Evolutionary conservation across 441 rosid genomes (phyloP), one percentile per base, ranked within the genome.

Genomic region (Bocquillonia castaneifolia): DNA sequence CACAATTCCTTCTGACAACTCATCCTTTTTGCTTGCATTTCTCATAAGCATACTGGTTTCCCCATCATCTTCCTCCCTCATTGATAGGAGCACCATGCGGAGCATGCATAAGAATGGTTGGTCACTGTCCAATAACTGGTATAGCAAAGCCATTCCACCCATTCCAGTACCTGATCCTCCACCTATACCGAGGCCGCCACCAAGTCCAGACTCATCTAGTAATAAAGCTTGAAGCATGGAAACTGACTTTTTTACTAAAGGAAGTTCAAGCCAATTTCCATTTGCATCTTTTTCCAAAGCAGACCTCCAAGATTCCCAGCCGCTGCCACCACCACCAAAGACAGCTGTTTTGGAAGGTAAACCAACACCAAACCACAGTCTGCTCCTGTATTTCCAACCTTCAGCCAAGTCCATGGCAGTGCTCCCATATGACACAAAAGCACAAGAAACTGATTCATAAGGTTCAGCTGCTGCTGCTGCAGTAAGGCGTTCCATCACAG

Each of bases 151-250:
- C 99, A 96, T 93, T 73, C 98, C 99, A 81, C 99, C 99, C 99
- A 96, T 96, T 74, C 99, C 99, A 75, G 99, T 96, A 76, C 99
- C 99, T 44, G 99, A 96, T 79, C 98, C 99, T 71, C 97, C 97
- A 70, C 99, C 98, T 59, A 96, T 96, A 70, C 97, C 99, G 74
- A 96, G 97, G 74, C 99, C 99, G 68, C 99, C 98, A 74, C 99
- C 99, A 72, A 96, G 96, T 72, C 99, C 97, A 71, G 97, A 89
- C 72, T 96, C 97, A 68, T 96, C 98, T 77, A 96, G 78, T 67
- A 96, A 78, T 75, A 96, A 83, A 57, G 99, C 97, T 83, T 93
- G 97, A 72, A 96, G 99, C 98, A 96, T 93, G 68, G 87, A 79
- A 72, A 96, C 97, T 55, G 97, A 91, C 83, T 91, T 96, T 82